A percentile compares a stretch with the other conserved stretches of the same genome.
phyloP scores from a whole-genome alignment of 1,284 basidiomycete genomes.

The Ustilago curta region DNA sequence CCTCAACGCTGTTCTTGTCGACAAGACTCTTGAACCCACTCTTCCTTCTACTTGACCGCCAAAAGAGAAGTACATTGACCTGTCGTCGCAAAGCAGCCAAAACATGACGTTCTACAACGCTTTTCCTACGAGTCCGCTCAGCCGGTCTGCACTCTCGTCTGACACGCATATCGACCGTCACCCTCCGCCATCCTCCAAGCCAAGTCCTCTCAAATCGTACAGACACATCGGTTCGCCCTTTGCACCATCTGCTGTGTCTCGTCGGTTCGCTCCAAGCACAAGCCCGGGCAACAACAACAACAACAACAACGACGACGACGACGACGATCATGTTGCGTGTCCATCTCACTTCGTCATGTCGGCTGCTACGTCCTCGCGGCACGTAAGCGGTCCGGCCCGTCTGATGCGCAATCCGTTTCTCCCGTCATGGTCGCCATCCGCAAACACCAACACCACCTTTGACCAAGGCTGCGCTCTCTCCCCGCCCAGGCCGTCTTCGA shows the following conservation, averaged over 20 bases:
- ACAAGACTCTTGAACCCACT: neutral
- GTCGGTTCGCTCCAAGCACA: neutral
- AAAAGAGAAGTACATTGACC: neutral
- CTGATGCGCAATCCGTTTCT: constrained; percentile 26
- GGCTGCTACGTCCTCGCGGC: constrained; percentile 17
- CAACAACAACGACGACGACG: too few species aligned
- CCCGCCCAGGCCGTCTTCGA: constrained; percentile 25
- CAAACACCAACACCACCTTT: neutral
- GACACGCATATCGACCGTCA: neutral
- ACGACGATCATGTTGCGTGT: neutral
- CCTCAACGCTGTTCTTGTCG: neutral
- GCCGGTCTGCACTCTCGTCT: constrained; percentile 33
- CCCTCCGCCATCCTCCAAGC: neutral
- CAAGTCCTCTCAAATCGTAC: constrained; percentile 3
- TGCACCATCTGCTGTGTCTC: neutral
- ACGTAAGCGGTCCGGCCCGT: constrained; percentile 38
- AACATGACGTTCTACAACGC: constrained; percentile 41
- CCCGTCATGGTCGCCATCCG: constrained; percentile 15
- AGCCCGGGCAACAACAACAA: neutral
- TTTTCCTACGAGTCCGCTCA: constrained; percentile 51
- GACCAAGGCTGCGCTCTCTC: constrained; percentile 19
- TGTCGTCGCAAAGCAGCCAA: neutral
- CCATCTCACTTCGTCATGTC: neutral
- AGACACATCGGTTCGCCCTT: constrained; percentile 2
- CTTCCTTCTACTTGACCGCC: too few species aligned